Percentiles rank a stretch among this genome's conserved stretches.
phyloP scores from a whole-genome alignment of 2,329 filamentous ascomycete species.

The Fusarium oligoseptatum region DNA sequence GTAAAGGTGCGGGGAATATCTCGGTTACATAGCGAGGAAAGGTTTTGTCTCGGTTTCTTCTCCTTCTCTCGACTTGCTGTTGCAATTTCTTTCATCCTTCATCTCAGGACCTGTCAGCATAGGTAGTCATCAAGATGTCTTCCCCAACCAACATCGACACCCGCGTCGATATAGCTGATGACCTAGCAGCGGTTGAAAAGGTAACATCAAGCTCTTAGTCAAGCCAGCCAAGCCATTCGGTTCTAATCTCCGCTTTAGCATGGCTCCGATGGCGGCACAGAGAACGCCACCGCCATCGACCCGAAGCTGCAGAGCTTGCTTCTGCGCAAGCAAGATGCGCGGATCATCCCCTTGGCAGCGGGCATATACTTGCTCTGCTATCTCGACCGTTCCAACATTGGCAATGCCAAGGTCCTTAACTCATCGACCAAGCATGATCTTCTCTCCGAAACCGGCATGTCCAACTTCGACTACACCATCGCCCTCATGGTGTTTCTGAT shows the following conservation, averaged over 20 bases:
- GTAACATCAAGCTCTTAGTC: background rate
- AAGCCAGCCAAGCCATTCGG: background rate
- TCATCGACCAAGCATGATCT: conserved; percentile 50
- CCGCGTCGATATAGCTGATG: conserved; percentile 12
- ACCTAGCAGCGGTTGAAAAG: conserved; percentile 22
- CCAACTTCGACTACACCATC: conserved; percentile 69
- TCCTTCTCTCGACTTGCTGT: conserved; percentile 8
- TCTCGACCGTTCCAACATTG: conserved; percentile 65
- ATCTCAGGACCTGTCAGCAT: background rate
- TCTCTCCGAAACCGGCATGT: conserved; percentile 60
- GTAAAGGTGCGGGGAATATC: conserved; percentile 24
- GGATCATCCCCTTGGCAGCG: conserved; percentile 41
- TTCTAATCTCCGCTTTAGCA: conserved; percentile 15
- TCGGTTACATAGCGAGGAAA: background rate
- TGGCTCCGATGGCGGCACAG: conserved; percentile 22
- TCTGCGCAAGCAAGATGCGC: conserved; percentile 34
- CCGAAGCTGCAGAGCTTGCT: conserved; percentile 18
- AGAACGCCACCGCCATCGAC: conserved; percentile 11
- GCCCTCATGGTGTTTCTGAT: conserved; percentile 52
- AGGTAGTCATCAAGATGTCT: background rate
- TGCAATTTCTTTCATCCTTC: background rate
- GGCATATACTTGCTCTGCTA: conserved; percentile 58
- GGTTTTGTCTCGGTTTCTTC: conserved; percentile 20
- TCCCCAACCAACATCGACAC: conserved; percentile 15
- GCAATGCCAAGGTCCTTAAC: conserved; percentile 56